Conservation (phyloP, 257 asterid species). For the Ophiorrhiza pumila region DNA sequence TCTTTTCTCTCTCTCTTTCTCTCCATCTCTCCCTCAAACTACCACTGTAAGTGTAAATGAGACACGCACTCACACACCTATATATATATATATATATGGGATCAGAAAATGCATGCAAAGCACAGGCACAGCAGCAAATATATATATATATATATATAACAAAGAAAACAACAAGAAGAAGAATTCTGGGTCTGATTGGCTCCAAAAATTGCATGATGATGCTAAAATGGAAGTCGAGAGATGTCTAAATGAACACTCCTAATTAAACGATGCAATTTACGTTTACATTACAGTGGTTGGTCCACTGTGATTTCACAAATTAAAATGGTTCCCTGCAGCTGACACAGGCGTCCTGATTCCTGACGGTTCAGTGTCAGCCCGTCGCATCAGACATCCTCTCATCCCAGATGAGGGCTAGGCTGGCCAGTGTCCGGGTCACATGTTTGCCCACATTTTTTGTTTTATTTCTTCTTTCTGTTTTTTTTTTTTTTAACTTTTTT, state of each 20-base stretch:
- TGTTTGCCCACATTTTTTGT: not conserved
- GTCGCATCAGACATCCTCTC: constrained; percentile 23
- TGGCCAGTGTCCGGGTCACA: constrained; percentile 2
- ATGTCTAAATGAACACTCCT: no score
- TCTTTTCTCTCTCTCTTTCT: constrained; percentile 10
- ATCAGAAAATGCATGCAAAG: no score
- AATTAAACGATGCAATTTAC: no score
- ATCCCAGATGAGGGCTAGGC: not conserved
- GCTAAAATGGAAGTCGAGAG: no score
- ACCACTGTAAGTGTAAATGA: no score
- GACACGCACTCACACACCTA: not conserved
- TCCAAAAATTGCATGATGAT: no score
- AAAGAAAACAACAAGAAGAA: no score
- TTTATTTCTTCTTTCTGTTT: not conserved
- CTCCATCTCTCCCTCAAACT: not conserved
- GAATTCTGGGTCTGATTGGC: no score
- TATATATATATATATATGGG: no score
- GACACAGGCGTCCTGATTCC: not conserved
- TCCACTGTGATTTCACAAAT: not conserved
- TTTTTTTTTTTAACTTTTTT: not conserved
- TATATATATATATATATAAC: no score
- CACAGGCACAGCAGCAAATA: no score
- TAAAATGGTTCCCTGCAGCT: constrained; percentile 4
- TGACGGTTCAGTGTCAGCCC: constrained; percentile 10
- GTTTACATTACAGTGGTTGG: no score